phyloP scores from a whole-genome alignment of 1,284 basidiomycete genomes.

The Veloboletus limbatus region DNA sequence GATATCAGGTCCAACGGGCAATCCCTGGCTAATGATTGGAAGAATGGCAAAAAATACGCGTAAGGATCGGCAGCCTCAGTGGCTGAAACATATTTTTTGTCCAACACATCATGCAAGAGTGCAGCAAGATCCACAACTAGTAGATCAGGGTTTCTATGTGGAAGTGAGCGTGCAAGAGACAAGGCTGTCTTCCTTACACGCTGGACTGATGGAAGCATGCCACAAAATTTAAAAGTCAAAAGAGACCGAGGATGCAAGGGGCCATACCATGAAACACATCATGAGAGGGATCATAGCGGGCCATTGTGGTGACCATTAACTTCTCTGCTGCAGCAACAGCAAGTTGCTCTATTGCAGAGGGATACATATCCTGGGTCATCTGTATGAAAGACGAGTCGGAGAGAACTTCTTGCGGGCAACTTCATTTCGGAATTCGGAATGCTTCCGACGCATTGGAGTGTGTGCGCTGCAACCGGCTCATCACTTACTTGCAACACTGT shows the following conservation, averaged over 20 bases:
- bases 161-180: conserved; percentile 54
- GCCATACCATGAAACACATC: conserved; percentile 78
- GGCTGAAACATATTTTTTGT: conserved; percentile 77
- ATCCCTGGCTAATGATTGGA: conserved; percentile 42
- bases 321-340: conserved; percentile 61
- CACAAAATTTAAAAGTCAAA: conserved; percentile 4
- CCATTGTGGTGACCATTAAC: conserved; percentile 76
- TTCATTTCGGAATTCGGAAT: conserved; percentile 26
- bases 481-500: conserved; percentile 2
- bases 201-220: conserved; percentile 52
- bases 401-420: neutral
- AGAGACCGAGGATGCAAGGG: neutral
- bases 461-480: too few relatives aligned
- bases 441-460: conserved; percentile 17
- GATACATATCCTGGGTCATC: conserved; percentile 22
- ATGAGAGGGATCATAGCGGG: conserved; percentile 85
- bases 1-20: conserved; percentile 52
- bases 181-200: conserved; percentile 79
- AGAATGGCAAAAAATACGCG: conserved; percentile 67
- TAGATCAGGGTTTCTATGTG: conserved; percentile 52
- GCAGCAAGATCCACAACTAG: conserved; percentile 81
- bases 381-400: neutral
- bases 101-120: conserved; percentile 85
- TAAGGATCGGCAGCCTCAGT: conserved; percentile 59
- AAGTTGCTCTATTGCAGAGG: conserved; percentile 38